phyloP scores from a whole-genome alignment of 2,329 filamentous ascomycete species.

The Nemania sp. region DNA sequence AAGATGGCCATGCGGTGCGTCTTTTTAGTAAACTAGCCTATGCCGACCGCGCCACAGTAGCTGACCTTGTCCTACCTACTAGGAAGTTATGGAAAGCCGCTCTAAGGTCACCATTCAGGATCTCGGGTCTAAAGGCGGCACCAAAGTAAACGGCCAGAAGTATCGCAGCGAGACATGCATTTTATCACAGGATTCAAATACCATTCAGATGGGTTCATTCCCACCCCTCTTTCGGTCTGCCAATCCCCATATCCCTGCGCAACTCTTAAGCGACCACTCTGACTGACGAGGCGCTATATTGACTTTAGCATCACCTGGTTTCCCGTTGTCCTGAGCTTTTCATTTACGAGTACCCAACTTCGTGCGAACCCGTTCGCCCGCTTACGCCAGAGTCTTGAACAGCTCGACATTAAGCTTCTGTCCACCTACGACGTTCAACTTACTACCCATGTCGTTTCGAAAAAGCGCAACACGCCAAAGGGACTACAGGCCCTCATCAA shows the following conservation, averaged over 20 bases:
- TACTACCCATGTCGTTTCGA: conserved; percentile 90
- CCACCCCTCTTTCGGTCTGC: conserved; percentile 70
- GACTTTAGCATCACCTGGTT: conserved; percentile 78
- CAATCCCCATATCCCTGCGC: not conserved
- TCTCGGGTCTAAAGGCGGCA: conserved; percentile 85
- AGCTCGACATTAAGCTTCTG: conserved; percentile 88
- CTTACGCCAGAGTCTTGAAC: conserved; percentile 76
- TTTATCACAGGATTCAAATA: conserved; percentile 69
- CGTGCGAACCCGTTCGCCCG: conserved; percentile 73
- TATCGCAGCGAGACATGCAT: conserved; percentile 72
- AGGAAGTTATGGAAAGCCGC: conserved; percentile 73
- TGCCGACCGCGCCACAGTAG: not conserved
- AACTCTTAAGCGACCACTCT: not conserved
- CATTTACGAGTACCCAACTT: conserved; percentile 77
- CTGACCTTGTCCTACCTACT: conserved; percentile 33
- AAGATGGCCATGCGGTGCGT: conserved; percentile 74
- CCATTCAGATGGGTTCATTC: conserved; percentile 79
- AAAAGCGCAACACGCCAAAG: conserved; percentile 89
- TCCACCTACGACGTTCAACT: conserved; percentile 75
- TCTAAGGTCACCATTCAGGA: conserved; percentile 82
- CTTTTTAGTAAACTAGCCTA: not conserved
- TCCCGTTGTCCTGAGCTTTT: conserved; percentile 84
- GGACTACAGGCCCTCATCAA: conserved; percentile 89
- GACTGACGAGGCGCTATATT: conserved; percentile 16
- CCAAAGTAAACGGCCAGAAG: conserved; percentile 77